Percentiles rank a stretch among this genome's conserved stretches.
Conservation (phyloP, 2,329 filamentous ascomycete genomes). For the Hypoxylon sp. region DNA sequence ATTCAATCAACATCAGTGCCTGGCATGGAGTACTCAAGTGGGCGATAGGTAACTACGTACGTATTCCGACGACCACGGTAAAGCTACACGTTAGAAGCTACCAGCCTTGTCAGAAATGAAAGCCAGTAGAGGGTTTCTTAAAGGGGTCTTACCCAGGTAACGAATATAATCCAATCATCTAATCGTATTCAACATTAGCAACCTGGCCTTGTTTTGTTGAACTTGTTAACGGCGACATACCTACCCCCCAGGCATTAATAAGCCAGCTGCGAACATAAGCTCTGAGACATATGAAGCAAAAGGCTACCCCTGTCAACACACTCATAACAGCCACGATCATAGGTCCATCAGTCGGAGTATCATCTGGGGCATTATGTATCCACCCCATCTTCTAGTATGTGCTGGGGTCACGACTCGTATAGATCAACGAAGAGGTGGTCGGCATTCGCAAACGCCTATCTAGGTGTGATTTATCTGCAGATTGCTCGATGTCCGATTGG, state of each 20-base stretch:
- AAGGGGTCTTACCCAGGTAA: constrained; percentile 32
- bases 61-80: constrained; percentile 19
- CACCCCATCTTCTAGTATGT: constrained; percentile 25
- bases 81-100: constrained; percentile 28
- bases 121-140: no score
- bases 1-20: constrained; percentile 6
- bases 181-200: constrained; percentile 8
- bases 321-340: constrained; percentile 15
- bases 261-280: constrained; percentile 33
- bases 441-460: not conserved
- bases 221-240: constrained; percentile 7
- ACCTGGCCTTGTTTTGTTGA: not conserved
- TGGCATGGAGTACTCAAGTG: not conserved
- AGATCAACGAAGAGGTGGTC: not conserved
- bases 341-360: constrained; percentile 29
- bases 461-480: not conserved
- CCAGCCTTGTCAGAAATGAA: not conserved
- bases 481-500: not conserved
- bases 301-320: constrained; percentile 22
- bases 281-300: constrained; percentile 34
- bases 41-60: constrained; percentile 10
- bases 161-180: constrained; percentile 39
- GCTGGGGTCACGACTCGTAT: not conserved
- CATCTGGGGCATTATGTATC: constrained; percentile 32
- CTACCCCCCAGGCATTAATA: constrained; percentile 24